phyloP scores from a whole-genome alignment of 2,329 filamentous ascomycete species.

The Colletotrichum sp. region DNA sequence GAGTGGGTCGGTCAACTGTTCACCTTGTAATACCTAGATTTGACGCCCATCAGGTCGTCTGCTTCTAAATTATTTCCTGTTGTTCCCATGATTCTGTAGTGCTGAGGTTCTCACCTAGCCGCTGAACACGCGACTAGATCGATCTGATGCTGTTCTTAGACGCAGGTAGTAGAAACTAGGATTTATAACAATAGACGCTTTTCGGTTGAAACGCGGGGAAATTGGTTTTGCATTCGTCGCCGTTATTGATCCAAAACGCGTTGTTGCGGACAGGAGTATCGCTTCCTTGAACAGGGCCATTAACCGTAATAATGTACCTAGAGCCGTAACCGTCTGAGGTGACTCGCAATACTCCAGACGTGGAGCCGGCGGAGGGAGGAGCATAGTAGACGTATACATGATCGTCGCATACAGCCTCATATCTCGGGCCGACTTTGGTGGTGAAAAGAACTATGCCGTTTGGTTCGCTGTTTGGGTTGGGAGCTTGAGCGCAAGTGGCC shows the following conservation, averaged over 20 bases:
- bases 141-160: fast-evolving
- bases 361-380: not conserved
- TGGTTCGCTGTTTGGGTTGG: not conserved
- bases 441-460: not conserved
- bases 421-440: not conserved
- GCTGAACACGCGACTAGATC: not conserved
- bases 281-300: not conserved
- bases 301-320: not conserved
- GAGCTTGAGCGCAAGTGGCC: not conserved
- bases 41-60: not conserved
- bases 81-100: not conserved
- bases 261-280: not conserved
- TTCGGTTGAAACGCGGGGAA: fast-evolving
- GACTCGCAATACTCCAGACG: not conserved
- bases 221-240: not conserved
- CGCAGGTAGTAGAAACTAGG: not conserved
- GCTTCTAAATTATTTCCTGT: not conserved
- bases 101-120: not conserved
- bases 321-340: not conserved
- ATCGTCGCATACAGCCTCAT: not conserved
- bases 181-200: not conserved
- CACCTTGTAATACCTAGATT: fast-evolving
- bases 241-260: not conserved
- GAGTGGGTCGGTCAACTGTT: not conserved
- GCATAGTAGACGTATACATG: not conserved